phyloP scores from a whole-genome alignment of 2,329 filamentous ascomycete genomes.

The Trichoderma breve region DNA sequence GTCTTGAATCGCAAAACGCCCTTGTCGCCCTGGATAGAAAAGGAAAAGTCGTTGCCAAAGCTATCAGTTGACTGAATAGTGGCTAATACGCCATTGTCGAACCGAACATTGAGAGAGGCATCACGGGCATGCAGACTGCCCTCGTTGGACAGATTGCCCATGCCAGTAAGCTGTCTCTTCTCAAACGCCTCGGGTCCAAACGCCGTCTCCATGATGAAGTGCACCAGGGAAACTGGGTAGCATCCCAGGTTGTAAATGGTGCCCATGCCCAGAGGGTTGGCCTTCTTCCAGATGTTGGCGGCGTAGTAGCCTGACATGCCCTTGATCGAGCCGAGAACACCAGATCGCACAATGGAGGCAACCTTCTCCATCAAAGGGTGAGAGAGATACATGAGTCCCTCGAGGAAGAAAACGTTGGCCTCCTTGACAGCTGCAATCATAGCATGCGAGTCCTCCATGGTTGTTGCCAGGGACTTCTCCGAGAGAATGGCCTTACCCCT shows the following conservation, averaged over 20 bases:
- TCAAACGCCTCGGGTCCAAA: constrained; percentile 25
- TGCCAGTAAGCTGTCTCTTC: constrained; percentile 23
- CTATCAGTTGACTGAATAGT: constrained; percentile 30
- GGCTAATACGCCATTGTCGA: constrained; percentile 27
- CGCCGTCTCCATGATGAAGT: constrained; percentile 28
- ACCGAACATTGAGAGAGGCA: constrained; percentile 26
- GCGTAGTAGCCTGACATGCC: constrained; percentile 29
- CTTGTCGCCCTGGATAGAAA: constrained; percentile 28
- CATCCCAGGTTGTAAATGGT: constrained; percentile 33
- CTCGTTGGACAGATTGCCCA: constrained; percentile 27
- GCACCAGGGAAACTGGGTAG: constrained; percentile 30
- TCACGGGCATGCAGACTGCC: constrained; percentile 26
- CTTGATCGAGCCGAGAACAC: constrained; percentile 25
- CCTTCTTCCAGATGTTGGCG: constrained; percentile 30
- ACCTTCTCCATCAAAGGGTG: constrained; percentile 29
- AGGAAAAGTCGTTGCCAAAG: constrained; percentile 29
- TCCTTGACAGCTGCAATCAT: constrained; percentile 27
- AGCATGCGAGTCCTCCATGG: constrained; percentile 27
- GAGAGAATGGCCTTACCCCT: constrained; percentile 29
- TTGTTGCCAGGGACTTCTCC: constrained; percentile 30
- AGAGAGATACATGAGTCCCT: constrained; percentile 31
- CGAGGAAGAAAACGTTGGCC: constrained; percentile 29
- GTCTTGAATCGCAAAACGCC: constrained; percentile 28
- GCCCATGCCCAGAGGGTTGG: constrained; percentile 30
- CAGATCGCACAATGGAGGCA: constrained; percentile 26